Percentiles rank a stretch among this genome's conserved stretches.
phyloP scores from a whole-genome alignment of 2,329 filamentous ascomycete species.

The Penicillium thymicola region DNA sequence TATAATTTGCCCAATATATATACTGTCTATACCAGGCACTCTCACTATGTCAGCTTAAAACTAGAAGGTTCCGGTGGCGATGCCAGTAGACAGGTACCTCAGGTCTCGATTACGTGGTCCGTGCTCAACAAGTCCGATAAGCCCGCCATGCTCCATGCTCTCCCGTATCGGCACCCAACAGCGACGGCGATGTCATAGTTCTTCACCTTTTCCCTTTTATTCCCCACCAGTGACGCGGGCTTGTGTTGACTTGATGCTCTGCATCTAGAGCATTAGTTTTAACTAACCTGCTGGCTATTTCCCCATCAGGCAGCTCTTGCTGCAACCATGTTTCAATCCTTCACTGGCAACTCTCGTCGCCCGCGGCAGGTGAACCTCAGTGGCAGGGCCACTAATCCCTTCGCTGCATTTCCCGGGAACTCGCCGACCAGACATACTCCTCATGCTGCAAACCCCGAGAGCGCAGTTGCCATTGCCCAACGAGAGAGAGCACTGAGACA shows the following conservation, averaged over 20 bases:
- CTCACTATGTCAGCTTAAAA: not conserved
- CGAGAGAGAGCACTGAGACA: constrained; percentile 79
- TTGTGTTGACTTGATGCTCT: constrained; percentile 13
- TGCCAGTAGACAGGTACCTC: not conserved
- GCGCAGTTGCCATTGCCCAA: constrained; percentile 79
- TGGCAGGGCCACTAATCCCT: constrained; percentile 77
- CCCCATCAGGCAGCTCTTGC: constrained; percentile 5
- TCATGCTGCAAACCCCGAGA: constrained; percentile 62
- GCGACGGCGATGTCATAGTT: constrained; percentile 27
- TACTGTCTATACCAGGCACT: not conserved
- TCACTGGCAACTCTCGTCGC: constrained; percentile 81
- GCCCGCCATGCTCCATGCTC: constrained; percentile 18
- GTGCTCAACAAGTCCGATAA: constrained; percentile 21
- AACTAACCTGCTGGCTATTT: constrained; percentile 1
- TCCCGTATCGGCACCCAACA: constrained; percentile 15
- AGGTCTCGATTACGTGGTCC: constrained; percentile 2
- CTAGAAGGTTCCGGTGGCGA: constrained; percentile 11
- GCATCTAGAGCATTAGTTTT: constrained; percentile 9
- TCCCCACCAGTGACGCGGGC: constrained; percentile 19
- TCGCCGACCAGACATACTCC: constrained; percentile 54
- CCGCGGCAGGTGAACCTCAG: constrained; percentile 92
- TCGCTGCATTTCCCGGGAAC: constrained; percentile 54
- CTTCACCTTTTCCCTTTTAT: constrained; percentile 13
- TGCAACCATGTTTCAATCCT: constrained; percentile 76
- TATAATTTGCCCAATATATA: not conserved